phyloP scores from a whole-genome alignment of 129 eudicot species.

The Artemisia tridentata region DNA sequence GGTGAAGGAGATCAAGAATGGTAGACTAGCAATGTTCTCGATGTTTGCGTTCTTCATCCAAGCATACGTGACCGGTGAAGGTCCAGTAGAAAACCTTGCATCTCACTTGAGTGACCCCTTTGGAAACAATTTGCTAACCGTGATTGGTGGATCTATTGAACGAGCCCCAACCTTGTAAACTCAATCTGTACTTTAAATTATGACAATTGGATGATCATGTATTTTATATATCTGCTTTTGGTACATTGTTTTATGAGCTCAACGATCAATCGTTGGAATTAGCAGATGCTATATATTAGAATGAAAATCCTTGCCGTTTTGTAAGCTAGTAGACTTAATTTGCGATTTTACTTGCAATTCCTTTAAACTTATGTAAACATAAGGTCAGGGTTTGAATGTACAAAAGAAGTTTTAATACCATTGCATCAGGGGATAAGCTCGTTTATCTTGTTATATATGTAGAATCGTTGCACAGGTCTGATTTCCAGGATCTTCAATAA shows the following conservation, averaged over 20 bases:
- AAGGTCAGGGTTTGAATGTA: not conserved
- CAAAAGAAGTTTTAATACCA: not conserved
- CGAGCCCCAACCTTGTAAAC: conserved; percentile 71
- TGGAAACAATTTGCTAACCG: conserved; percentile 92
- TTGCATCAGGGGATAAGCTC: not conserved
- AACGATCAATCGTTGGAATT: not conserved
- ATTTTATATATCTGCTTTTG: conserved; percentile 14
- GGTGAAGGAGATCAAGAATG: conserved; percentile 98
- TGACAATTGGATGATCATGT: not conserved
- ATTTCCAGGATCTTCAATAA: too few species aligned
- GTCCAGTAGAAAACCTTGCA: conserved; percentile 87
- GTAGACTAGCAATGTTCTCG: conserved; percentile 89
- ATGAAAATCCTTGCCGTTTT: not conserved
- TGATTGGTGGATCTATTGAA: conserved; percentile 63
- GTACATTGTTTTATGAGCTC: conserved; percentile 12
- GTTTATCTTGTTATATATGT: not conserved
- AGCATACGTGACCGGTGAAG: conserved; percentile 87
- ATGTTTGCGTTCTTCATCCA: conserved; percentile 93
- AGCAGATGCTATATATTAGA: not conserved
- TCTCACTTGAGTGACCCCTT: conserved; percentile 90
- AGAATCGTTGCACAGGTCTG: too few species aligned
- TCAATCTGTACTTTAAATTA: not conserved
- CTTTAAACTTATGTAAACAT: not conserved
- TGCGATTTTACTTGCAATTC: not conserved
- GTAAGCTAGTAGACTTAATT: not conserved